Evolutionary conservation across 2,329 filamentous ascomycete genomes (phyloP).

Genomic region (Fusarium odoratissimum): DNA sequence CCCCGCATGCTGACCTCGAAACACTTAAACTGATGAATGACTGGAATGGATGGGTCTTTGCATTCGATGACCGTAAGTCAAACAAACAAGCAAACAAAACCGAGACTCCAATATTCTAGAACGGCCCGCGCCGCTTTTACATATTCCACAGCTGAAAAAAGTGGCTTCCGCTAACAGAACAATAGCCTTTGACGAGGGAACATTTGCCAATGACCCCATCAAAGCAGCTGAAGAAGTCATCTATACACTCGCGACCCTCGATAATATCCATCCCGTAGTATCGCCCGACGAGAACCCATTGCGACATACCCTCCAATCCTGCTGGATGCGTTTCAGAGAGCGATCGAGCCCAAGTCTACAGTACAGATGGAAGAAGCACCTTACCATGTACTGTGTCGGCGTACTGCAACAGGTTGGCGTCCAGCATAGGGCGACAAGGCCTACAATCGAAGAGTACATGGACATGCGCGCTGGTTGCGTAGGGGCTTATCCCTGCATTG

Average conservation of each 20-base stretch:
- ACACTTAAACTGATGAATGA: slow-evolving; percentile 29
- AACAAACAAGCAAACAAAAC: neutral
- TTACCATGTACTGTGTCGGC: slow-evolving; percentile 26
- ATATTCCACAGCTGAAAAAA: neutral
- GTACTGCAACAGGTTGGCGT: slow-evolving; percentile 24
- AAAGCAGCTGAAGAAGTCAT: slow-evolving; percentile 30
- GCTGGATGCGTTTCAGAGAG: slow-evolving; percentile 22
- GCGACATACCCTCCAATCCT: slow-evolving; percentile 24
- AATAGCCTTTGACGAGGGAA: slow-evolving; percentile 24
- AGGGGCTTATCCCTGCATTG: slow-evolving; percentile 23
- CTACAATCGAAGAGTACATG: slow-evolving; percentile 20
- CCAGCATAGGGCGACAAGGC: slow-evolving; percentile 1
- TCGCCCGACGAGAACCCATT: slow-evolving; percentile 15
- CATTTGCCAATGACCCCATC: slow-evolving; percentile 23
- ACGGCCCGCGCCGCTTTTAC: slow-evolving; percentile 15
- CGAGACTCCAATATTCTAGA: neutral
- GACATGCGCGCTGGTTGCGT: slow-evolving; percentile 29
- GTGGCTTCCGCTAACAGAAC: slow-evolving; percentile 6
- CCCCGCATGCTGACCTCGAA: slow-evolving; percentile 23
- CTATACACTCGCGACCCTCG: slow-evolving; percentile 23
- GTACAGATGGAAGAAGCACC: slow-evolving; percentile 28
- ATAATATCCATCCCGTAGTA: slow-evolving; percentile 19
- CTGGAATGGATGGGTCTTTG: slow-evolving; percentile 30
- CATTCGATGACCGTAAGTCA: slow-evolving; percentile 25
- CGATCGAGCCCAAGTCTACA: slow-evolving; percentile 16